Evolutionary conservation across 345 rosid genomes (phyloP).

Genomic region (Salix dunnii): DNA sequence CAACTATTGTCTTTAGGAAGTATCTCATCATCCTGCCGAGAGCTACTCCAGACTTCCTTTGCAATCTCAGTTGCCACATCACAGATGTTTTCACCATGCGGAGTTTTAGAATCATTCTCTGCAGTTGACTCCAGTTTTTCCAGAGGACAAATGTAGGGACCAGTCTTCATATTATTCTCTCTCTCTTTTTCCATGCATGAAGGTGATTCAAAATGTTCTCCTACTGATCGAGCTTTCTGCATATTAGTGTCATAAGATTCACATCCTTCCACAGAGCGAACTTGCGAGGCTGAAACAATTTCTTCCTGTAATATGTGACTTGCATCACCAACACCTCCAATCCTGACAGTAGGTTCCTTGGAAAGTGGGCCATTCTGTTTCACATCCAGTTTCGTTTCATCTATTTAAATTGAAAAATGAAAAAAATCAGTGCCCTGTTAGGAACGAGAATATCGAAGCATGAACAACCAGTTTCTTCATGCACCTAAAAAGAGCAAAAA

Average conservation of each 20-base stretch:
- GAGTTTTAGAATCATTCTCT: slow-evolving; percentile 46
- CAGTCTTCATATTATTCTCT: slow-evolving; percentile 8
- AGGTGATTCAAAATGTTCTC: slow-evolving; percentile 21
- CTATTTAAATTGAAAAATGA: slow-evolving; percentile 31
- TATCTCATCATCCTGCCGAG: slow-evolving; percentile 28
- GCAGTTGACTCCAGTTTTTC: slow-evolving; percentile 56
- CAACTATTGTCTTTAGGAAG: slow-evolving; percentile 21
- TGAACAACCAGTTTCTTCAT: neutral
- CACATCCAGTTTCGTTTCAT: slow-evolving; percentile 18
- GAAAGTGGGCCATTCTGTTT: slow-evolving; percentile 18
- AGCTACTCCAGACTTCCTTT: slow-evolving; percentile 25
- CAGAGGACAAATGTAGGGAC: slow-evolving; percentile 14
- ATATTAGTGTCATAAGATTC: slow-evolving; percentile 22
- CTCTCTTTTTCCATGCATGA: slow-evolving; percentile 25
- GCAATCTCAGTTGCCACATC: slow-evolving; percentile 26
- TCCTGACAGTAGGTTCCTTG: slow-evolving; percentile 17
- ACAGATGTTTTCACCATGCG: slow-evolving; percentile 21
- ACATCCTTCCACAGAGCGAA: slow-evolving; percentile 11
- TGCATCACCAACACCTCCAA: slow-evolving; percentile 22
- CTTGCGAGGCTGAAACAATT: slow-evolving; percentile 23
- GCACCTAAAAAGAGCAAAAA: neutral
- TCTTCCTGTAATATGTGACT: slow-evolving; percentile 24
- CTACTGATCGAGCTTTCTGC: slow-evolving; percentile 9
- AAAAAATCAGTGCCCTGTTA: slow-evolving; percentile 6
- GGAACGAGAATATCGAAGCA: neutral